Evolutionary conservation across 306 rosid species (phyloP).

Genomic region (Lathyrus tuberosus): DNA sequence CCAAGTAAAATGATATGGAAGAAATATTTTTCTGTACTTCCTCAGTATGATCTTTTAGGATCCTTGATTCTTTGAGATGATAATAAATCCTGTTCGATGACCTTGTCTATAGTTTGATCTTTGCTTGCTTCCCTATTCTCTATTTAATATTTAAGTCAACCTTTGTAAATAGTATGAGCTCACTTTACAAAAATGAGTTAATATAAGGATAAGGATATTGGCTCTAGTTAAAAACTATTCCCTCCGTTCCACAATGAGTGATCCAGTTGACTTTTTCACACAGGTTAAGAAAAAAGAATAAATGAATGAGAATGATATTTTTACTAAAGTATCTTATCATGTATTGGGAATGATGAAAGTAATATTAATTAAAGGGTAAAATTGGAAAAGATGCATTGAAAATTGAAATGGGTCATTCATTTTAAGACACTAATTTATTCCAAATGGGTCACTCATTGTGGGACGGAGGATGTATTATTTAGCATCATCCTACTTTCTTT

Average conservation of each 20-base stretch:
- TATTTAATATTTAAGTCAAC: neutral
- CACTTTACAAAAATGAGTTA: neutral
- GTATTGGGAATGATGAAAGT: too few species aligned
- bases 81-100: constrained; percentile 12
- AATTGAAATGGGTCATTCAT: too few species aligned
- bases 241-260: too few species aligned
- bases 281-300: too few species aligned
- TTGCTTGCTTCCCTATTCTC: constrained; percentile 7
- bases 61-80: constrained; percentile 24
- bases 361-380: too few species aligned
- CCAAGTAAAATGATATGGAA: neutral
- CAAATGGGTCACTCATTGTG: too few species aligned
- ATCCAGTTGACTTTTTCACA: too few species aligned
- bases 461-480: neutral
- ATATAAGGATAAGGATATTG: constrained; percentile 29
- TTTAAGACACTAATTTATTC: too few species aligned
- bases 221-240: neutral
- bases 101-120: constrained; percentile 23
- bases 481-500: constrained; percentile 5
- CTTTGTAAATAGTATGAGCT: neutral
- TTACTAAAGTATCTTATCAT: too few species aligned
- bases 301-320: too few species aligned
- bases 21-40: constrained; percentile 13
- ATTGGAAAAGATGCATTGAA: too few species aligned
- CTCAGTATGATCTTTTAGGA: neutral